Evolutionary conservation across 148 eudicot genomes (phyloP).

Genomic region (Limonium bicolor): DNA sequence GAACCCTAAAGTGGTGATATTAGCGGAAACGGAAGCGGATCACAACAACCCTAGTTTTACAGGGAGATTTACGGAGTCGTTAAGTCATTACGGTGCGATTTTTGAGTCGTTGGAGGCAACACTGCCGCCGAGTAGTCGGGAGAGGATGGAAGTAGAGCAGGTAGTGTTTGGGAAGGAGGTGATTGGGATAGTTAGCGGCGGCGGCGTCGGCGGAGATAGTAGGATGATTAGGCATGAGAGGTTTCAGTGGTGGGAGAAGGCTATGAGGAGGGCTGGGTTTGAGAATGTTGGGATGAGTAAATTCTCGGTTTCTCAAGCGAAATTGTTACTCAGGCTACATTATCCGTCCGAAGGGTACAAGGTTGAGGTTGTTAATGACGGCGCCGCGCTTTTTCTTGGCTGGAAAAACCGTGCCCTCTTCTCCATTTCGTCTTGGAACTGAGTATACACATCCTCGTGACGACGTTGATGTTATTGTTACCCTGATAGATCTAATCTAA

Average conservation of each 20-base stretch:
- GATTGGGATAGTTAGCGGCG: slow-evolving; percentile 30
- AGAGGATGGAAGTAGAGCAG: slow-evolving; percentile 57
- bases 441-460: no score
- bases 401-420: slow-evolving; percentile 80
- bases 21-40: slow-evolving; percentile 64
- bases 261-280: slow-evolving; percentile 52
- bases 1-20: slow-evolving; percentile 49
- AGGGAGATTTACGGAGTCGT: slow-evolving; percentile 32
- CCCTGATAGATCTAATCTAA: no score
- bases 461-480: no score
- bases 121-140: slow-evolving; percentile 58
- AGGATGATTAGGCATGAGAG: slow-evolving; percentile 54
- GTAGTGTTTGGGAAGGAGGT: slow-evolving; percentile 75
- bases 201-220: slow-evolving; percentile 24
- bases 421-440: slow-evolving; percentile 92
- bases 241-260: slow-evolving; percentile 61
- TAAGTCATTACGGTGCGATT: slow-evolving; percentile 53
- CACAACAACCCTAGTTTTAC: slow-evolving; percentile 47
- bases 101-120: slow-evolving; percentile 83
- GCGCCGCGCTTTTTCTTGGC: slow-evolving; percentile 52
- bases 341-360: slow-evolving; percentile 94
- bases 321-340: slow-evolving; percentile 63
- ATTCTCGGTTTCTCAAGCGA: slow-evolving; percentile 80
- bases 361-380: slow-evolving; percentile 29
- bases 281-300: slow-evolving; percentile 43